Percentiles rank a stretch among this genome's conserved stretches.
These are phyloP conservation scores for Pezicula neosporulosa DNA, from an alignment of 2,329 filamentous ascomycete genomes.

Conservation along the genomic window DNA sequence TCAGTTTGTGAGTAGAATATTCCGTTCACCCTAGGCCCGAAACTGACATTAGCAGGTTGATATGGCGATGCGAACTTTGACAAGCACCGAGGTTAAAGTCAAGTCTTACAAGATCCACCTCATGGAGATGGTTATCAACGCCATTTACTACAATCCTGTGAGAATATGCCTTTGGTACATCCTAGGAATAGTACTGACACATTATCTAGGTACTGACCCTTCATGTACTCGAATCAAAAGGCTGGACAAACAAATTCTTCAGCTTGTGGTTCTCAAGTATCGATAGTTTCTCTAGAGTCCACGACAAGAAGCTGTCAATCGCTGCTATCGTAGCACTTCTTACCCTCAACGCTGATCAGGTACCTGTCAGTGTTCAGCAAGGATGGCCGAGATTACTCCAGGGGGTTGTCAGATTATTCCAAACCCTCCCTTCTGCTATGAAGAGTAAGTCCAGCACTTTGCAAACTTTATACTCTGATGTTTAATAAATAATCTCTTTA, in stretches of 20 bases:
- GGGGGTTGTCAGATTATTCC: slow-evolving; percentile 88
- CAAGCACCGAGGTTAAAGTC: slow-evolving; percentile 72
- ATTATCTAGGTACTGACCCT: slow-evolving; percentile 61
- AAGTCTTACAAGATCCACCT: slow-evolving; percentile 94
- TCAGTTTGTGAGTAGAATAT: slow-evolving; percentile 53
- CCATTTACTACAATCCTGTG: slow-evolving; percentile 91
- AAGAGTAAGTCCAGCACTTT: slow-evolving; percentile 58
- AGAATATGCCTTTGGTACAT: neutral
- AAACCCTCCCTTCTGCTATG: slow-evolving; percentile 80
- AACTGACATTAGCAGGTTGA: slow-evolving; percentile 46
- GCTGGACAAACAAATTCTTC: slow-evolving; percentile 99
- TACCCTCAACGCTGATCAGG: slow-evolving; percentile 72
- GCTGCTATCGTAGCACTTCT: slow-evolving; percentile 87
- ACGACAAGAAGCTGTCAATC: slow-evolving; percentile 98
- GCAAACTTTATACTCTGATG: neutral
- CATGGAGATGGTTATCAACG: slow-evolving; percentile 99
- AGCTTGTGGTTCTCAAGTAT: slow-evolving; percentile 97
- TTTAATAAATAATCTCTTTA: slow-evolving; percentile 32
- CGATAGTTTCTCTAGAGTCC: slow-evolving; percentile 86
- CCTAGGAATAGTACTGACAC: neutral
- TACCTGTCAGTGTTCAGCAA: slow-evolving; percentile 88
- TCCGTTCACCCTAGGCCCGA: neutral
- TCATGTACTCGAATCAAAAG: slow-evolving; percentile 82
- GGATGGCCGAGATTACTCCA: slow-evolving; percentile 91
- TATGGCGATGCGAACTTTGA: slow-evolving; percentile 82